Evolutionary conservation across 345 rosid genomes (phyloP).

Genomic region (Boechera stricta): DNA sequence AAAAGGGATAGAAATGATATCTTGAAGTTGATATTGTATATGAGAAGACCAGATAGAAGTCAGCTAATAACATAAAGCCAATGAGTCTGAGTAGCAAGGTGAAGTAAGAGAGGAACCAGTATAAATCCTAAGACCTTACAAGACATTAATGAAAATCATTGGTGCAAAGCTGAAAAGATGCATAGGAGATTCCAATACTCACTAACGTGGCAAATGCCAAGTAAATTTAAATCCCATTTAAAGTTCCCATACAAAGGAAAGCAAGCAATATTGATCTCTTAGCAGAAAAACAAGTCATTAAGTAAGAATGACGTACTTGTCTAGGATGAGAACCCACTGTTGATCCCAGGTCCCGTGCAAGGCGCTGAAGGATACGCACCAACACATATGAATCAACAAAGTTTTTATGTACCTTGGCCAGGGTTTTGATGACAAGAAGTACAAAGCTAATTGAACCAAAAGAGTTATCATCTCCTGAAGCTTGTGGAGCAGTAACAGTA

Average conservation of each 20-base stretch:
- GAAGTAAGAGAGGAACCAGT: constrained; percentile 9
- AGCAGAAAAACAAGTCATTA: constrained; percentile 18
- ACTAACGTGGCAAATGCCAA: constrained; percentile 20
- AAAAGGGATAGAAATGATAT: constrained; percentile 22
- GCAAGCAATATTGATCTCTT: constrained; percentile 11
- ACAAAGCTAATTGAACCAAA: constrained; percentile 82
- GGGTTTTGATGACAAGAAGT: constrained; percentile 87
- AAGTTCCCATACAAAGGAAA: constrained; percentile 20
- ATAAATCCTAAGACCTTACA: constrained; percentile 14
- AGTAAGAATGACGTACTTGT: constrained; percentile 66
- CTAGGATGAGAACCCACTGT: constrained; percentile 77
- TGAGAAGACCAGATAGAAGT: neutral
- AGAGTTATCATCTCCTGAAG: constrained; percentile 79
- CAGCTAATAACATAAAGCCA: constrained; percentile 24
- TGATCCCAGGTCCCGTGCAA: constrained; percentile 93
- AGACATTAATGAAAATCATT: constrained; percentile 17
- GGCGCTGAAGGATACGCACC: constrained; percentile 87
- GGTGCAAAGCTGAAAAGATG: constrained; percentile 23
- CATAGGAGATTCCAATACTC: constrained; percentile 18
- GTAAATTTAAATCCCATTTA: constrained; percentile 3
- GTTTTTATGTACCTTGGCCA: constrained; percentile 87
- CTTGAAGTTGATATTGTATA: constrained; percentile 1
- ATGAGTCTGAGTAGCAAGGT: constrained; percentile 21
- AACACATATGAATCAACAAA: constrained; percentile 71
- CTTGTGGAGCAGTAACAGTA: constrained; percentile 69